Evolutionary conservation across 2,329 filamentous ascomycete species (phyloP).

Genomic region (Talaromyces verruculosus): DNA sequence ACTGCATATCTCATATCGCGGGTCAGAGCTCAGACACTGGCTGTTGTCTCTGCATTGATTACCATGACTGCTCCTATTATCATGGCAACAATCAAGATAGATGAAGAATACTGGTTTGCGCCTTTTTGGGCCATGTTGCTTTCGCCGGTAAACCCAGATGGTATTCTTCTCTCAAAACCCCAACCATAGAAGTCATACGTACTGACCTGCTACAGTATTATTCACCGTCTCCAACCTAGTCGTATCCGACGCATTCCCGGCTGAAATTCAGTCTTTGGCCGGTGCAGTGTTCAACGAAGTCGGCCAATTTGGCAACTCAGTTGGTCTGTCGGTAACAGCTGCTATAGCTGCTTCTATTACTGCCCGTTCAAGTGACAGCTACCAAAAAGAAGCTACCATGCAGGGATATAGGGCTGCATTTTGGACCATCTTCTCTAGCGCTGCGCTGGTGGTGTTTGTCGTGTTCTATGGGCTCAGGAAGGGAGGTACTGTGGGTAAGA

Average conservation of each 20-base stretch:
- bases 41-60: conserved; percentile 39
- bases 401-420: conserved; percentile 4
- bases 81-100: conserved; percentile 49
- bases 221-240: conserved; percentile 59
- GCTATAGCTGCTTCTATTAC: conserved; percentile 48
- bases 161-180: neutral
- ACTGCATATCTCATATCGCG: conserved; percentile 50
- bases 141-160: conserved; percentile 30
- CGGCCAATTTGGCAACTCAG: conserved; percentile 55
- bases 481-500: neutral
- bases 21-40: conserved; percentile 44
- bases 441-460: neutral
- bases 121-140: conserved; percentile 48
- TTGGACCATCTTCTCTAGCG: neutral
- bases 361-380: neutral
- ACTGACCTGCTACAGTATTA: conserved; percentile 29
- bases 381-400: neutral
- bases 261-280: conserved; percentile 58
- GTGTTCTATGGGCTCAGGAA: neutral
- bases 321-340: conserved; percentile 54
- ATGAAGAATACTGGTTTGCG: conserved; percentile 50
- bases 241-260: conserved; percentile 55
- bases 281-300: conserved; percentile 63
- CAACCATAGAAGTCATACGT: neutral
- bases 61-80: conserved; percentile 43